phyloP scores from a whole-genome alignment of 2,329 filamentous ascomycete species.

The Aspergillus persii region DNA sequence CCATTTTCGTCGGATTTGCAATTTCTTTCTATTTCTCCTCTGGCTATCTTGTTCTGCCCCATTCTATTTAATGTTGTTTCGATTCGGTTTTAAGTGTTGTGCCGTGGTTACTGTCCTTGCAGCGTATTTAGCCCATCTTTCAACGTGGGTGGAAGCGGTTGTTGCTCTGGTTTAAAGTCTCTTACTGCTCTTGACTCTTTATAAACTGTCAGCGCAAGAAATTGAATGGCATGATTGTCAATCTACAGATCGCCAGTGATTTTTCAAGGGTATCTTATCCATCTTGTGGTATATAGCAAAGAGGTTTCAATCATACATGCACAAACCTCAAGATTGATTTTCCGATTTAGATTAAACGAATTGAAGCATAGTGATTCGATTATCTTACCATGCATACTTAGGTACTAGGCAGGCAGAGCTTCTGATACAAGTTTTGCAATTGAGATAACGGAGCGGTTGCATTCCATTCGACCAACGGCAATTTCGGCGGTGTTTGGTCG shows the following conservation, averaged over 20 bases:
- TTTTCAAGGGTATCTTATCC: background rate
- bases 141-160: background rate
- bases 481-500: background rate
- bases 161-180: background rate
- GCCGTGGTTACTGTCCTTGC: background rate
- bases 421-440: too few relatives aligned
- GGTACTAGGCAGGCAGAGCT: too few relatives aligned
- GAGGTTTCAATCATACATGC: background rate
- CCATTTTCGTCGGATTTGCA: conserved; percentile 14
- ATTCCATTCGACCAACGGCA: background rate
- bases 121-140: background rate
- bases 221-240: background rate
- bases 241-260: background rate
- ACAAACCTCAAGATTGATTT: background rate
- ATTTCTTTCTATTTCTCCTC: conserved; percentile 9
- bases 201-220: background rate
- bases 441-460: background rate
- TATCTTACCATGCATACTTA: too few relatives aligned
- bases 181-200: background rate
- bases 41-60: background rate
- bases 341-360: too few relatives aligned
- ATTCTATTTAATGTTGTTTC: background rate
- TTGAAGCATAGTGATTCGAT: too few relatives aligned
- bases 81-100: background rate
- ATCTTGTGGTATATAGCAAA: background rate